Percentiles rank a stretch among this genome's conserved stretches.
Conservation (phyloP, 2,329 filamentous ascomycete genomes). For the Aspergillus proliferans region DNA sequence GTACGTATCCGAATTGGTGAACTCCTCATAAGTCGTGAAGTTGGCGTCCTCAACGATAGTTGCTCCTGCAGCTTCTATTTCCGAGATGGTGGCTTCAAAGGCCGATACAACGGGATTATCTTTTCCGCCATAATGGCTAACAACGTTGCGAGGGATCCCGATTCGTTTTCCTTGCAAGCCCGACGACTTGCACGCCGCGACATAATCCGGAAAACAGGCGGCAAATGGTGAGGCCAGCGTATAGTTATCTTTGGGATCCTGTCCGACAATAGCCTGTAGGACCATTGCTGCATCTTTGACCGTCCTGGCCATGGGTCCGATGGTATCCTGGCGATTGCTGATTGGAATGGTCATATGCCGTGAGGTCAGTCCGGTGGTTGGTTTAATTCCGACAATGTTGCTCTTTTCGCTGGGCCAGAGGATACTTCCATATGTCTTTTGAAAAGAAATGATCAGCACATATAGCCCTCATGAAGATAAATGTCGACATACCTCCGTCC, state of each 20-base stretch:
- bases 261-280: constrained; percentile 53
- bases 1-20: constrained; percentile 10
- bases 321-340: constrained; percentile 50
- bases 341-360: constrained; percentile 58
- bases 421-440: constrained; percentile 56
- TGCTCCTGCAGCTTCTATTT: constrained; percentile 53
- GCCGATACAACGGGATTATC: constrained; percentile 43
- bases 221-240: constrained; percentile 53
- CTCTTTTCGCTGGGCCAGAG: constrained; percentile 49
- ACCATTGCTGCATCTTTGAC: constrained; percentile 55
- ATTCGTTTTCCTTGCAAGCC: constrained; percentile 54
- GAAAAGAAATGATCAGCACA: constrained; percentile 9
- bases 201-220: constrained; percentile 52
- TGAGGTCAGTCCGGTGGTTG: constrained; percentile 60
- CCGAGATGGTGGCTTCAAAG: constrained; percentile 51
- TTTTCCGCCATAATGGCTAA: constrained; percentile 34
- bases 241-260: constrained; percentile 51
- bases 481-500: constrained; percentile 45
- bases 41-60: constrained; percentile 55
- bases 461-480: neutral
- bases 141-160: constrained; percentile 57
- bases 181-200: constrained; percentile 50
- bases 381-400: constrained; percentile 63
- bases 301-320: constrained; percentile 53
- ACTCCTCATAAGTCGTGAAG: constrained; percentile 49